Evolutionary conservation across 2,329 filamentous ascomycete genomes (phyloP).

Genomic region (Calonectria pteridis): DNA sequence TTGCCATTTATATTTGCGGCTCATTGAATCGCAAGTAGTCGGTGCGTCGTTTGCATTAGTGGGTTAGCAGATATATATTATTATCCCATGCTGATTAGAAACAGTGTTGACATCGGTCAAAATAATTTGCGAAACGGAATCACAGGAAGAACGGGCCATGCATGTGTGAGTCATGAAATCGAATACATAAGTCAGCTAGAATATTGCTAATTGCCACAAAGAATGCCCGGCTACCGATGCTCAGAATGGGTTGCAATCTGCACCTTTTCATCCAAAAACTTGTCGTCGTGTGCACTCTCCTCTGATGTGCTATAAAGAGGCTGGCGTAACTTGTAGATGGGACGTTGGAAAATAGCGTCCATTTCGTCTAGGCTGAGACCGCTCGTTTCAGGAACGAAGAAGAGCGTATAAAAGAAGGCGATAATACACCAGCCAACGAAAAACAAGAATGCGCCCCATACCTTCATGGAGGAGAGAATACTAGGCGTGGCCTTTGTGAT

Average conservation of each 20-base stretch:
- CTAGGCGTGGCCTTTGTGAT: constrained; percentile 50
- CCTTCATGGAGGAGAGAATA: constrained; percentile 48
- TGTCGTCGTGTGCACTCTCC: not conserved
- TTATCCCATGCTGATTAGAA: no score
- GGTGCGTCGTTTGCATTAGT: not conserved
- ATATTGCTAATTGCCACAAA: not conserved
- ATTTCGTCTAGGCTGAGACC: constrained; percentile 54
- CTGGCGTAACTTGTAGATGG: constrained; percentile 17
- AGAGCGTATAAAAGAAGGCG: constrained; percentile 52
- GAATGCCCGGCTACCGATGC: not conserved
- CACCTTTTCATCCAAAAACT: not conserved
- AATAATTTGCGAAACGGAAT: not conserved
- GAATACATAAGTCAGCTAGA: not conserved
- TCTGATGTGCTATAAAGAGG: not conserved
- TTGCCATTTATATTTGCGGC: not conserved
- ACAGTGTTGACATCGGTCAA: not conserved
- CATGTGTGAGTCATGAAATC: not conserved
- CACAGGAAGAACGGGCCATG: not conserved
- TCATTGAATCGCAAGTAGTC: no score
- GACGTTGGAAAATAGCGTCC: constrained; percentile 49
- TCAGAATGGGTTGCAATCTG: not conserved
- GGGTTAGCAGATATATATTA: not conserved
- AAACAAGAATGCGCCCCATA: constrained; percentile 55
- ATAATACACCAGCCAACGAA: constrained; percentile 53
- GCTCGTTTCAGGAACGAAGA: constrained; percentile 54